Percentiles rank a stretch among this genome's conserved stretches.
Conservation (phyloP, 345 rosid genomes). For the Rhizophora apiculata region DNA sequence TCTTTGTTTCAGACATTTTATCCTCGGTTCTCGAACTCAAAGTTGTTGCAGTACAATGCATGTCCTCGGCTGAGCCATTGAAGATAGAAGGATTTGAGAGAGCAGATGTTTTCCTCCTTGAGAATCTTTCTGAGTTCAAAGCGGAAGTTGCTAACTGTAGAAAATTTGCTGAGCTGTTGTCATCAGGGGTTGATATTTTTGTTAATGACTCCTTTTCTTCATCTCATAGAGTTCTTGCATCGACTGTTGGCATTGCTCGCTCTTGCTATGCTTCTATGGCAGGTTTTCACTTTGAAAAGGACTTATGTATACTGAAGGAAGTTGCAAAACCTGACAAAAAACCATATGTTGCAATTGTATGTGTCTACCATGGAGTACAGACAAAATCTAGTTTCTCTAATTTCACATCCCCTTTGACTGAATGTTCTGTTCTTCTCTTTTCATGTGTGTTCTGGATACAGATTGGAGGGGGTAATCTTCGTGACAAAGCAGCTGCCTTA, state of each 20-base stretch:
- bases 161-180: constrained; percentile 42
- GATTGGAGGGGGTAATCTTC: constrained; percentile 68
- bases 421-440: constrained; percentile 11
- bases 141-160: constrained; percentile 58
- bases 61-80: constrained; percentile 24
- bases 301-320: constrained; percentile 41
- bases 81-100: constrained; percentile 31
- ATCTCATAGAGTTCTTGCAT: constrained; percentile 62
- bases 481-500: constrained; percentile 52
- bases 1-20: constrained; percentile 40
- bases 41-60: constrained; percentile 32
- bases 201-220: constrained; percentile 57
- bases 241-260: constrained; percentile 56
- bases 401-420: neutral
- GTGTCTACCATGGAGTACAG: constrained; percentile 16
- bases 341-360: constrained; percentile 62
- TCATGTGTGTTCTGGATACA: constrained; percentile 26
- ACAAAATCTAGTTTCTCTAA: neutral
- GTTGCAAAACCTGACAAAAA: constrained; percentile 32
- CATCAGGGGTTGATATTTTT: constrained; percentile 62
- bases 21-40: constrained; percentile 40
- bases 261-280: constrained; percentile 51
- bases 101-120: constrained; percentile 42
- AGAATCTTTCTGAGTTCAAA: constrained; percentile 52
- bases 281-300: constrained; percentile 59